phyloP scores from a whole-genome alignment of 2,329 filamentous ascomycete genomes.

The Colletotrichum siamense region DNA sequence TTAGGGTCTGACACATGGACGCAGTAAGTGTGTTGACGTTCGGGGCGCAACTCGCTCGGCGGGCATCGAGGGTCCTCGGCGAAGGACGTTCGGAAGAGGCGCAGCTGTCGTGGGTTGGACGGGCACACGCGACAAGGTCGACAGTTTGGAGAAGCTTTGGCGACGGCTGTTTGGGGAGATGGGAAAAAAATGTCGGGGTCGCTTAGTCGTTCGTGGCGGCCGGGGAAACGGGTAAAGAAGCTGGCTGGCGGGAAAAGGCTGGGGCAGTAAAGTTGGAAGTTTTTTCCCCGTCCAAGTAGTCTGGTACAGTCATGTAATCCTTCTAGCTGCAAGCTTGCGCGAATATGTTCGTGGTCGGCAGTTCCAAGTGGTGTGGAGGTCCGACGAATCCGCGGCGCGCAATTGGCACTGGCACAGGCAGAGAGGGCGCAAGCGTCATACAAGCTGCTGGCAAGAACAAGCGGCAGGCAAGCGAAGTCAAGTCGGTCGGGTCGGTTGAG shows the following conservation, averaged over 20 bases:
- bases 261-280: background rate
- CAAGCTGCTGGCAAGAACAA: background rate
- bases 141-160: background rate
- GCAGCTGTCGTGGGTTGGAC: background rate
- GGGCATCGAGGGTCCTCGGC: background rate
- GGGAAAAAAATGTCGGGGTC: background rate
- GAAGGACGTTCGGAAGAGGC: background rate
- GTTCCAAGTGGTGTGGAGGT: slow-evolving; percentile 6
- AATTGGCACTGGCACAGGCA: background rate
- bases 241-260: background rate
- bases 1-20: slow-evolving; percentile 19
- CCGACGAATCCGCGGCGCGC: slow-evolving; percentile 4
- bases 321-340: slow-evolving; percentile 15
- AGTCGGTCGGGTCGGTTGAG: background rate
- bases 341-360: slow-evolving; percentile 16
- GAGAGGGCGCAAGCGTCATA: slow-evolving; percentile 11
- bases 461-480: background rate
- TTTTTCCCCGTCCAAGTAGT: background rate
- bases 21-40: background rate
- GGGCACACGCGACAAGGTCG: background rate
- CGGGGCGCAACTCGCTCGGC: background rate
- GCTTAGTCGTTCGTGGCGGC: background rate
- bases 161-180: background rate
- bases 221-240: background rate
- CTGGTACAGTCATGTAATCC: slow-evolving; percentile 6